Percentiles rank a stretch among this genome's conserved stretches.
phyloP scores from a whole-genome alignment of 2,329 filamentous ascomycete genomes.

The Diplodia mutila region DNA sequence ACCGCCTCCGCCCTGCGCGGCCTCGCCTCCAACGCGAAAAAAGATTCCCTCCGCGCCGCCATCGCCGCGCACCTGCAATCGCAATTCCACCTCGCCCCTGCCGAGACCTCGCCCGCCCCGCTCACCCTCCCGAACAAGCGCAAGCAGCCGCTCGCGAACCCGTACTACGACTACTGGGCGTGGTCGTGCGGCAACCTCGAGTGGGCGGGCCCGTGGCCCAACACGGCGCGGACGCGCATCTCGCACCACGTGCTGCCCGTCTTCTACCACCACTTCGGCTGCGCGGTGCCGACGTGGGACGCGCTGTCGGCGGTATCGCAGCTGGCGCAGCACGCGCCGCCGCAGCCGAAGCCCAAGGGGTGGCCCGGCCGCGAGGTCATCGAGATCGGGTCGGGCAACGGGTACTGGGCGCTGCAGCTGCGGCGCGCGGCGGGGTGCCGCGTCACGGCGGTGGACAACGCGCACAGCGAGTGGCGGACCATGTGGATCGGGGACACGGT shows the following conservation, averaged over 20 bases:
- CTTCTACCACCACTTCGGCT: constrained; percentile 80
- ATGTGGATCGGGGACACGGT: constrained; percentile 71
- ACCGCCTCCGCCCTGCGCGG: constrained; percentile 66
- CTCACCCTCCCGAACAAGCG: constrained; percentile 42
- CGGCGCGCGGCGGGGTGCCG: constrained; percentile 62
- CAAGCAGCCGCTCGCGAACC: constrained; percentile 56
- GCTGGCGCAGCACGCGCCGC: constrained; percentile 45
- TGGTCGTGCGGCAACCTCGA: constrained; percentile 68
- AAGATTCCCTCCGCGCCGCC: constrained; percentile 62
- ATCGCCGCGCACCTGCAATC: constrained; percentile 60
- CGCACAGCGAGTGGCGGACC: constrained; percentile 68
- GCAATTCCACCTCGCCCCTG: constrained; percentile 51
- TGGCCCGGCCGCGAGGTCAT: constrained; percentile 56
- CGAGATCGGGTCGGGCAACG: constrained; percentile 72
- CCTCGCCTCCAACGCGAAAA: constrained; percentile 67
- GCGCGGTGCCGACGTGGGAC: constrained; percentile 70
- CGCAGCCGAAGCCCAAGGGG: constrained; percentile 37
- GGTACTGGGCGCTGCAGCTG: constrained; percentile 76
- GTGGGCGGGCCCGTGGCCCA: constrained; percentile 64
- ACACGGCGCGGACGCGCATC: constrained; percentile 56
- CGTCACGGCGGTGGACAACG: constrained; percentile 68
- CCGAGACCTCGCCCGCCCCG: constrained; percentile 42
- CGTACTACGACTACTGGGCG: constrained; percentile 68
- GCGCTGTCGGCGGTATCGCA: constrained; percentile 63
- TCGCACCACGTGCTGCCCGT: constrained; percentile 72